Conservation (phyloP, 108 stramenopile genomes). For the Epipyxis sp. region DNA sequence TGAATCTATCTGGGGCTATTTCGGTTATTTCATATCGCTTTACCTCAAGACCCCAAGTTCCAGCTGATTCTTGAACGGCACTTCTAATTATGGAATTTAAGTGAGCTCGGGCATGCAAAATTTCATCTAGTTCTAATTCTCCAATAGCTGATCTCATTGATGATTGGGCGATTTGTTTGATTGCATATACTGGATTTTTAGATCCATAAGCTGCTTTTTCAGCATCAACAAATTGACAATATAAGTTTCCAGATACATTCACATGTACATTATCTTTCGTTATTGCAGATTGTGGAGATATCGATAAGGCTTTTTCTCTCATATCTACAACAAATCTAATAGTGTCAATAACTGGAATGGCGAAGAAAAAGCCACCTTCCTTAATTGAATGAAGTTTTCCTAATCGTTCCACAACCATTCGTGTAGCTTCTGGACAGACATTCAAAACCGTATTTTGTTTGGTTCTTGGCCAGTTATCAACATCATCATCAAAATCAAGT, state of each 20-base stretch:
- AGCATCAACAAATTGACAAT: constrained; percentile 59
- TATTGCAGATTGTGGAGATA: constrained; percentile 85
- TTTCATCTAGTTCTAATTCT: constrained; percentile 98
- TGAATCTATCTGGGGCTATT: constrained; percentile 88
- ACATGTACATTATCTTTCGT: constrained; percentile 96
- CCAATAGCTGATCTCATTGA: constrained; percentile 96
- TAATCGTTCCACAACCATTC: constrained; percentile 89
- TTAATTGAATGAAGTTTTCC: constrained; percentile 79
- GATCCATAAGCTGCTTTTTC: constrained; percentile 80
- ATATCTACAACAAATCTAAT: constrained; percentile 91
- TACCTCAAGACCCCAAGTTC: constrained; percentile 90
- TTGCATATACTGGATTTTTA: constrained; percentile 87
- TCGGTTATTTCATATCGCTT: constrained; percentile 91
- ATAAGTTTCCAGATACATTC: constrained; percentile 68
- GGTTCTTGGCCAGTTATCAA: constrained; percentile 68
- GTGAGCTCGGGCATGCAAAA: constrained; percentile 83
- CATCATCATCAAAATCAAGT: constrained; percentile 17
- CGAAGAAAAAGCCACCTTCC: constrained; percentile 83
- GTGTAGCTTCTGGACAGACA: constrained; percentile 81
- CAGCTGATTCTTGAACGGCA: constrained; percentile 84
- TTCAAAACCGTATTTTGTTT: constrained; percentile 82
- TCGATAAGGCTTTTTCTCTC: constrained; percentile 85
- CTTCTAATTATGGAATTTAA: constrained; percentile 83
- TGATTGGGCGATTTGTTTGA: constrained; percentile 91
- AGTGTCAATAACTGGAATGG: constrained; percentile 82